Base-by-base conservation (phyloP, 2,329 filamentous ascomycete genomes). In the Penicillium rolfsii region DNA sequence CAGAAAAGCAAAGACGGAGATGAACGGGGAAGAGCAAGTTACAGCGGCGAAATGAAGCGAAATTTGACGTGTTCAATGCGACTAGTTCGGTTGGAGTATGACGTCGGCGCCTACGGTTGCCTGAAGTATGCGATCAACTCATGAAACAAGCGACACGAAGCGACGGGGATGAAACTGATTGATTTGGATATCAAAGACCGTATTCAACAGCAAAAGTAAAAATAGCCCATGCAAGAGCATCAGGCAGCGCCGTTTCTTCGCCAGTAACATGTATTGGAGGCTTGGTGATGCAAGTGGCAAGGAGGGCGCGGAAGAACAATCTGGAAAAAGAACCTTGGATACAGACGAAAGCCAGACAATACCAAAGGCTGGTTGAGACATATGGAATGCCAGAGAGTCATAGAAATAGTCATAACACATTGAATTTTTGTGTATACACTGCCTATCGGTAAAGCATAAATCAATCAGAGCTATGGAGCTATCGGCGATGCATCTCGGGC, bases 281-380 rank as follows among this genome's bases (percentile, higher is more conserved):
- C 43, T 66, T 59, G 48, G 45, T 55, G 58, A 62, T 64, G 64
- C 64, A 64, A 56, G 63, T 65, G 60, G 63, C 61, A 65, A 66
- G 64, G 64, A 64, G 62, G 58, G 48, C 19, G 36, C 19, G 19
- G 19, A 22, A 22, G 19, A 22, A 22, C 19, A 22, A 22, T 22
- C 19, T 22, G 19, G 19, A 22, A 22, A 22, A 22, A 22, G 19
- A 22, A 22, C 19, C 19, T 22, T 22, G 19, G 19, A 22, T 22
- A 22, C 19, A 22, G 19, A 24, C 2, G 2, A 11, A 22, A 41
- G 40, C n/a, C 40, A 41, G n/a, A 41, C n/a, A 11, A 5, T 22
- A 22, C 9, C 16, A 19, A 43, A 43, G n/a, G 24, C 19, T 43
- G 0, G 6, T 22, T 19, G 14, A 28, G 22, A 46, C 9, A 8